Base-by-base conservation (phyloP, 1,284 basidiomycete genomes). In the Heimioporus retisporus region DNA sequence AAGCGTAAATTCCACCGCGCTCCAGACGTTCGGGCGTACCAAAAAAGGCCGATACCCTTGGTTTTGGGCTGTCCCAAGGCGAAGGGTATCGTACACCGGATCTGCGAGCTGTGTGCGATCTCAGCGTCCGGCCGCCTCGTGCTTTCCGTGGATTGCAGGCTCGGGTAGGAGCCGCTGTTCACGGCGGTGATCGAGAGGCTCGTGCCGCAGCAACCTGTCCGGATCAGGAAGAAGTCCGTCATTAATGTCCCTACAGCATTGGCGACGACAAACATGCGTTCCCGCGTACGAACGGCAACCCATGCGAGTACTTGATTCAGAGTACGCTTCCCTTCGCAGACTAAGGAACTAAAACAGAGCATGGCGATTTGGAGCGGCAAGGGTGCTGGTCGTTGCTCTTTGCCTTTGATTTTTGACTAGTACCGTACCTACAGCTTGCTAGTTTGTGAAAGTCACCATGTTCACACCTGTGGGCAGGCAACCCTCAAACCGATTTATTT, bases 261-360 rank as follows among this genome's bases (percentile, higher is more conserved):
- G 92, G 93, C 14, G 93, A 35, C 35, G 10, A 95, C 77, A 95
- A 95, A 72, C 92, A 94, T 73, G 91, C 93, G 13, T 95, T 95
- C 84, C 79, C 95, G 68, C 87, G 93, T 28, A 86, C 86, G 61
- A 95, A 95, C 73, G 90, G 93, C 51, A 93, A 95, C 75, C 93
- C 93, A 59, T 95, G 93, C 78, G 93, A 95, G 66, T 84, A 85
- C 65, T 92, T 94, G 91, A 94, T 95, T 65, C 76, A 93, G 92
- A 75, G 81, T 90, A 66, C 85, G 91, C 74, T 95, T 94, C 69
- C 85, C 93, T 14, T 90, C 88, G 2, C 85, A 90, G 61, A 81
- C 88, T 14, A 87, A 88, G 72, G 88, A 91, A 62, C 68, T 81
- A 59, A 91, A 91, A 72, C 79, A 80, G 59, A 93, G 87, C 69